Conservation (phyloP, 495 filamentous ascomycete species). For the Amniculicola lignicola region DNA sequence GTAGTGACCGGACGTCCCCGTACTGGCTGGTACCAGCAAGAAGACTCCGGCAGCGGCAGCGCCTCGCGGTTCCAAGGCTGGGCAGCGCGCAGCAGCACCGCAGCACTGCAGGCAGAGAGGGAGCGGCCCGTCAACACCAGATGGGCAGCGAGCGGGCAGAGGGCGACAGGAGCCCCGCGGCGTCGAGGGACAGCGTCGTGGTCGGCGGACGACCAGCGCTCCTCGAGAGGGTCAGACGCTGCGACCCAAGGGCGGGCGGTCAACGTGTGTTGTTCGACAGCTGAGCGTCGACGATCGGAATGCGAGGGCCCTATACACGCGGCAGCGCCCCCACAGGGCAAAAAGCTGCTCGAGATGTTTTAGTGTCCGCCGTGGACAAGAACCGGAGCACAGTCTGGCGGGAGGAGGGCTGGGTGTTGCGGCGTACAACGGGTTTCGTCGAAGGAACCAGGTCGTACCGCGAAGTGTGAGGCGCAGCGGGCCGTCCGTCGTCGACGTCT, state of each 20-base stretch:
- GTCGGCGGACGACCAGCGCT: background rate
- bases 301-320: too few species aligned
- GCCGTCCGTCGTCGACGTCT: slow-evolving; percentile 8
- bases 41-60: background rate
- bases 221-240: background rate
- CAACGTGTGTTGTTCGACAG: slow-evolving; percentile 3
- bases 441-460: background rate
- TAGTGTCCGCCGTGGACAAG: slow-evolving; percentile 6
- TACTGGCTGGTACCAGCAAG: slow-evolving; percentile 27
- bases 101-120: too few species aligned
- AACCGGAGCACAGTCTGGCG: background rate
- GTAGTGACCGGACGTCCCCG: slow-evolving; percentile 21
- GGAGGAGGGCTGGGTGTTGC: background rate
- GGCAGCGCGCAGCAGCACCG: background rate
- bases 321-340: slow-evolving; percentile 5
- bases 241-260: slow-evolving; percentile 17
- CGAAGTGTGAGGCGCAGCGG: slow-evolving; percentile 17
- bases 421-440: slow-evolving; percentile 7
- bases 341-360: slow-evolving; percentile 10
- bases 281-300: too few species aligned
- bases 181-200: background rate
- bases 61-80: background rate
- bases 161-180: background rate
- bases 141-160: background rate
- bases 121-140: background rate